Percentiles rank a stretch among this genome's conserved stretches.
Evolutionary conservation across 352 stramenopile species (phyloP).

Genomic region (Globisporangium paroecandrum): DNA sequence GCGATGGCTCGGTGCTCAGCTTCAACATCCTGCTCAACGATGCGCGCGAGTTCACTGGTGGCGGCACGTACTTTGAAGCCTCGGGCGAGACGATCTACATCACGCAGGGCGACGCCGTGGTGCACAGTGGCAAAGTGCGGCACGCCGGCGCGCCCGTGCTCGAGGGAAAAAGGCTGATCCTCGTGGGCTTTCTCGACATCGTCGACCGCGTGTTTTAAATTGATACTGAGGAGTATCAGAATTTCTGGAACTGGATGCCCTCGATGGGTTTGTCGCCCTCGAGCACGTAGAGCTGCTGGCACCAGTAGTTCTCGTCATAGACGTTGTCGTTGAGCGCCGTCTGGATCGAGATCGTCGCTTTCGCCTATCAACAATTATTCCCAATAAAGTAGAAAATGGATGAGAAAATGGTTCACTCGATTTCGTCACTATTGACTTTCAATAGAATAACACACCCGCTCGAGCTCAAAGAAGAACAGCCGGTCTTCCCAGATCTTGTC

Average conservation of each 20-base stretch:
- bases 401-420: neutral
- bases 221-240: conserved; percentile 24
- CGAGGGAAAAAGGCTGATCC: conserved; percentile 77
- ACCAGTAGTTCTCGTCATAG: conserved; percentile 79
- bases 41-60: conserved; percentile 80
- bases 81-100: conserved; percentile 64
- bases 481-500: conserved; percentile 84
- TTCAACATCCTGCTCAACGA: conserved; percentile 91
- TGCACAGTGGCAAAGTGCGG: conserved; percentile 92
- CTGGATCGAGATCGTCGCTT: conserved; percentile 76
- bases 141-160: conserved; percentile 89
- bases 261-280: conserved; percentile 75
- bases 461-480: conserved; percentile 76
- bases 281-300: conserved; percentile 64
- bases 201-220: conserved; percentile 39
- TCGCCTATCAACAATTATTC: conserved; percentile 31
- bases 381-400: neutral
- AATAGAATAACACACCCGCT: conserved; percentile 38
- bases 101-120: conserved; percentile 78
- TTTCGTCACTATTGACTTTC: neutral
- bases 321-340: conserved; percentile 54
- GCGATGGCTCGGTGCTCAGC: conserved; percentile 93
- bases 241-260: conserved; percentile 73
- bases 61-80: conserved; percentile 91
- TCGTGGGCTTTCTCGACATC: conserved; percentile 93